Evolutionary conservation across 768 basidiomycete species (phyloP).

Genomic region (Coprinellus aureogranulatus): DNA sequence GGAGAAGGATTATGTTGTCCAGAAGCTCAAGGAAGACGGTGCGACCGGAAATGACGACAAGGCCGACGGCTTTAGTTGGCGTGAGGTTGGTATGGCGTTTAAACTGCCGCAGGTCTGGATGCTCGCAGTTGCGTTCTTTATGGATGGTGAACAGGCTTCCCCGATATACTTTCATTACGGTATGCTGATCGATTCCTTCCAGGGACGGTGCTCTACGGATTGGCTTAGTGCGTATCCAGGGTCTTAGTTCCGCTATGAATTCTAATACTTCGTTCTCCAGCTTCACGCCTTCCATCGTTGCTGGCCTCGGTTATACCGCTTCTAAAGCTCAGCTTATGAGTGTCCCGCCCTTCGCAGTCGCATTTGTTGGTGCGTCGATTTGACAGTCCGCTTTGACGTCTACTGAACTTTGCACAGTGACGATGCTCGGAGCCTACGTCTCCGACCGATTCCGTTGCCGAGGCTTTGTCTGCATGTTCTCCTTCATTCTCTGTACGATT

Average conservation of each 20-base stretch:
- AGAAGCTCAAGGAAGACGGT: slow-evolving; percentile 40
- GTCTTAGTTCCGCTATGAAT: slow-evolving; percentile 1
- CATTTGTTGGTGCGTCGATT: slow-evolving; percentile 44
- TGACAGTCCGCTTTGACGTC: background rate
- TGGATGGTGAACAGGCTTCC: slow-evolving; percentile 39
- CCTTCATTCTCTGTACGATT: slow-evolving; percentile 39
- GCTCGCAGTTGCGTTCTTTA: slow-evolving; percentile 49
- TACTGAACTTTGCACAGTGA: no score
- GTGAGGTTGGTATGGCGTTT: slow-evolving; percentile 48
- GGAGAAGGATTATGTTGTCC: slow-evolving; percentile 48
- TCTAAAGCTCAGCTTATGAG: slow-evolving; percentile 60
- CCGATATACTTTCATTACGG: background rate
- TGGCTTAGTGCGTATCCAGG: slow-evolving; percentile 43
- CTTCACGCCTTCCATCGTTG: slow-evolving; percentile 73
- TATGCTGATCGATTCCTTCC: background rate
- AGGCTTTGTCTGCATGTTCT: slow-evolving; percentile 44
- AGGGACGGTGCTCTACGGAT: slow-evolving; percentile 45
- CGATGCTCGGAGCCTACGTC: slow-evolving; percentile 39
- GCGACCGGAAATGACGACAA: slow-evolving; percentile 31
- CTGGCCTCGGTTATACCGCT: slow-evolving; percentile 55
- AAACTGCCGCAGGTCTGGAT: slow-evolving; percentile 56
- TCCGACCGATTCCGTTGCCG: slow-evolving; percentile 55
- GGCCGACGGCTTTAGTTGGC: slow-evolving; percentile 53
- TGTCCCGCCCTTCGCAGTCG: slow-evolving; percentile 53
- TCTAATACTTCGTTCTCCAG: slow-evolving; percentile 31